Percentiles rank a stretch among this genome's conserved stretches.
phyloP scores from a whole-genome alignment of 225 moss, liverwort and hornwort species.

The Sphagnum tenellum region DNA sequence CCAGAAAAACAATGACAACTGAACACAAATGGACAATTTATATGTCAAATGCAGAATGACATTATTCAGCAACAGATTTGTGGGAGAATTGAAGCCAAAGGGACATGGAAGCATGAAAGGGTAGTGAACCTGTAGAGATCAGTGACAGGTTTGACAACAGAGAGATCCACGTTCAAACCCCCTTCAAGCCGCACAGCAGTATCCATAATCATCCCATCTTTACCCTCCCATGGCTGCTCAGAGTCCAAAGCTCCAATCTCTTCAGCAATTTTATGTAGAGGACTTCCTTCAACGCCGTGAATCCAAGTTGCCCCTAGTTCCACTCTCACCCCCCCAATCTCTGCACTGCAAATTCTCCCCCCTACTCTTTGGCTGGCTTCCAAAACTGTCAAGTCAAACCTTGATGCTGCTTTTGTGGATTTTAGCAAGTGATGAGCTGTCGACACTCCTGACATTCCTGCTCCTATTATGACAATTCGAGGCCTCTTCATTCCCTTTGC shows the following conservation, averaged over 20 bases:
- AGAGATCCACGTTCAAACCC: constrained; percentile 9
- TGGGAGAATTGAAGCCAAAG: too few relatives aligned
- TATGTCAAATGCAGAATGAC: too few relatives aligned
- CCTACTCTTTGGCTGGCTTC: constrained; percentile 28
- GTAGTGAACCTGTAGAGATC: constrained; percentile 7
- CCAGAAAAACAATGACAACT: too few relatives aligned
- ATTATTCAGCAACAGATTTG: too few relatives aligned
- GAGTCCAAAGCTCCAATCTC: constrained; percentile 17
- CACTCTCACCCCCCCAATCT: constrained; percentile 20
- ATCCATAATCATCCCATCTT: constrained; percentile 14
- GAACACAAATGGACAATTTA: too few relatives aligned
- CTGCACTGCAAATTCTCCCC: constrained; percentile 18
- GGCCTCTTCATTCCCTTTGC: constrained; percentile 1
- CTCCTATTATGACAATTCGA: constrained; percentile 23
- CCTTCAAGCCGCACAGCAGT: constrained; percentile 14
- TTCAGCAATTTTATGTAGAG: constrained; percentile 11
- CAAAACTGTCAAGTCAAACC: constrained; percentile 17
- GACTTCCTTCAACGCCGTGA: constrained; percentile 33
- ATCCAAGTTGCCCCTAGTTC: constrained; percentile 35
- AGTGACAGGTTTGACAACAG: constrained; percentile 11
- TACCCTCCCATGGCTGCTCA: constrained; percentile 15
- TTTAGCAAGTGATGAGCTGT: constrained; percentile 19
- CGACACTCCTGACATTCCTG: constrained; percentile 29
- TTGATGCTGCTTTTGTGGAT: background rate
- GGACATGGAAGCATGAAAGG: too few relatives aligned